phyloP scores from a whole-genome alignment of 2,329 filamentous ascomycete species.

The Aspergillus hiratsukae region DNA sequence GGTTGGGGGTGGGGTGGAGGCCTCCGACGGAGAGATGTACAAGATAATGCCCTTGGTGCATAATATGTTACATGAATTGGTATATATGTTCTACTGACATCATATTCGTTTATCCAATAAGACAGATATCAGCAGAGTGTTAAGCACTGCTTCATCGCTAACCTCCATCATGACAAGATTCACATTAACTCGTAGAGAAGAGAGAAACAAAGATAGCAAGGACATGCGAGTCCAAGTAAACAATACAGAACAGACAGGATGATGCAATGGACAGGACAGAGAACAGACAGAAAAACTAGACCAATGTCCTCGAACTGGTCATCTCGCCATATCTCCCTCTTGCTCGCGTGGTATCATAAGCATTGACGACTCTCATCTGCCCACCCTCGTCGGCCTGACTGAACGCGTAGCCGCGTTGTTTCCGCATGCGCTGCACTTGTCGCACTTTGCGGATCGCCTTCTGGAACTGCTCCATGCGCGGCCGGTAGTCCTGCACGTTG shows the following conservation, averaged over 20 bases:
- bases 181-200: neutral
- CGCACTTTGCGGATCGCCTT: slow-evolving; percentile 98
- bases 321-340: slow-evolving; percentile 95
- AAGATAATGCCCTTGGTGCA: slow-evolving; percentile 34
- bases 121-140: neutral
- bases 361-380: slow-evolving; percentile 90
- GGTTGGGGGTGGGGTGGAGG: slow-evolving; percentile 65
- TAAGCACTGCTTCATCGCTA: too few species aligned
- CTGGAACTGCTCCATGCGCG: slow-evolving; percentile 99
- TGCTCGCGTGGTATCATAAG: slow-evolving; percentile 92
- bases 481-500: slow-evolving; percentile 98
- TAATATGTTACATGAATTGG: too few species aligned
- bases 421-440: slow-evolving; percentile 98
- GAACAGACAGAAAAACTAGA: slow-evolving; percentile 10
- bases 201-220: neutral
- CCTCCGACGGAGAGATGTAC: slow-evolving; percentile 65
- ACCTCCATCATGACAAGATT: too few species aligned
- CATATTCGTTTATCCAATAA: neutral
- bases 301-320: slow-evolving; percentile 55
- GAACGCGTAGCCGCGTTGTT: slow-evolving; percentile 97
- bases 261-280: slow-evolving; percentile 2
- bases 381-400: slow-evolving; percentile 89
- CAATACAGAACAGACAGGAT: neutral
- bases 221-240: neutral
- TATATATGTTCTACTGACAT: too few species aligned